Evolutionary conservation across 495 filamentous ascomycete species (phyloP).

Genomic region (Penicillium manginii): DNA sequence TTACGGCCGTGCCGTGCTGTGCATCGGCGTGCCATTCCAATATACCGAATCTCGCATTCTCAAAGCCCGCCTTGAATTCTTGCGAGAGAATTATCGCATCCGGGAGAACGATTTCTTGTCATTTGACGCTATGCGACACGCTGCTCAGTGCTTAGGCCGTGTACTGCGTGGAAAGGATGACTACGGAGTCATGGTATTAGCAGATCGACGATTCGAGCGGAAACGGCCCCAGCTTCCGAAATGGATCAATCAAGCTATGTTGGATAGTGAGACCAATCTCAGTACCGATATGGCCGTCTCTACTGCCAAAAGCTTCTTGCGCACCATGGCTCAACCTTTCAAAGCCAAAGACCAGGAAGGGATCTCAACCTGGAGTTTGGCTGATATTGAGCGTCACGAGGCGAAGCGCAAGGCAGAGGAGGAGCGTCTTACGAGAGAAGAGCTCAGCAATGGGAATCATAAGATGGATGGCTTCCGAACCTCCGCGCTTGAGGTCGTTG

Average conservation of each 20-base stretch:
- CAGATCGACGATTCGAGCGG: conserved; percentile 87
- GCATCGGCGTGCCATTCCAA: conserved; percentile 97
- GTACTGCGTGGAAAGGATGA: conserved; percentile 97
- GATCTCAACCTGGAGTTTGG: conserved; percentile 85
- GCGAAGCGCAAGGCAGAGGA: conserved; percentile 73
- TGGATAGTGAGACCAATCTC: conserved; percentile 82
- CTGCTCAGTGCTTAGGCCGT: conserved; percentile 94
- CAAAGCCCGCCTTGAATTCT: conserved; percentile 93
- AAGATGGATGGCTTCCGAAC: conserved; percentile 27
- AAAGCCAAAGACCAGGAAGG: conserved; percentile 82
- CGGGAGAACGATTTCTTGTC: conserved; percentile 97
- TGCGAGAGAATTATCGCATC: conserved; percentile 96
- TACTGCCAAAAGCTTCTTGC: conserved; percentile 84
- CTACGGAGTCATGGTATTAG: conserved; percentile 98
- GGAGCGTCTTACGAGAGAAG: conserved; percentile 53
- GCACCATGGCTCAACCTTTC: conserved; percentile 90
- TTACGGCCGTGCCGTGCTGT: conserved; percentile 94
- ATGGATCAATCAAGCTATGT: conserved; percentile 91
- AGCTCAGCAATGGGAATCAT: conserved; percentile 31
- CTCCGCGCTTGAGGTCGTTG: conserved; percentile 25
- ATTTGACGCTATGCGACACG: conserved; percentile 98
- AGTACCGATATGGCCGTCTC: conserved; percentile 96
- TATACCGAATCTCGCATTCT: conserved; percentile 98
- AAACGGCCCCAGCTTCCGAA: conserved; percentile 91
- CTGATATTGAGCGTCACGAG: conserved; percentile 70